These are phyloP conservation scores for Polygonum aviculare DNA, from an alignment of 148 eudicot species.

Conservation along the genomic window DNA sequence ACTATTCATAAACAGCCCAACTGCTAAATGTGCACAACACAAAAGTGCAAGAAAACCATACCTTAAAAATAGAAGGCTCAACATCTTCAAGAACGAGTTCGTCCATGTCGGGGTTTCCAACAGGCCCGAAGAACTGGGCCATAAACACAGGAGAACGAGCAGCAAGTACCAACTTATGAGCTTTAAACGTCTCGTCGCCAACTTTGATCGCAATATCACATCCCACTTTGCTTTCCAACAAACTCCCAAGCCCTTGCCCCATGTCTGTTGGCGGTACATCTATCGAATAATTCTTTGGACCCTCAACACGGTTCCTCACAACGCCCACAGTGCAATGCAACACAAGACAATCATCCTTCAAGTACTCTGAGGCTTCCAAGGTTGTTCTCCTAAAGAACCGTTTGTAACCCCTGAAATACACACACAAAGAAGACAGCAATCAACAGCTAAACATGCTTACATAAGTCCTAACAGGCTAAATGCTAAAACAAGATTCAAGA, in stretches of 20 bases:
- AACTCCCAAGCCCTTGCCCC: slow-evolving; percentile 43
- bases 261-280: slow-evolving; percentile 63
- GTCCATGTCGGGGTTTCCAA: slow-evolving; percentile 56
- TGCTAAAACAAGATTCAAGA: too few relatives aligned
- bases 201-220: slow-evolving; percentile 64
- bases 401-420: slow-evolving; percentile 76
- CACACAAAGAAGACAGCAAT: not conserved
- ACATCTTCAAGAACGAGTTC: slow-evolving; percentile 61
- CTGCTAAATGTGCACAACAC: not conserved
- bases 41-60: slow-evolving; percentile 12
- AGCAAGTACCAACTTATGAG: slow-evolving; percentile 85
- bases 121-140: slow-evolving; percentile 87
- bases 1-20: not conserved
- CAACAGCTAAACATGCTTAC: not conserved
- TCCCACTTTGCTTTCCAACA: slow-evolving; percentile 61
- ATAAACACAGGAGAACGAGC: slow-evolving; percentile 91
- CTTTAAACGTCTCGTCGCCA: slow-evolving; percentile 72
- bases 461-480: not conserved
- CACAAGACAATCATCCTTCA: slow-evolving; percentile 60
- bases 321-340: slow-evolving; percentile 90
- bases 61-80: slow-evolving; percentile 83
- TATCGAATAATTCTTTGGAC: slow-evolving; percentile 52
- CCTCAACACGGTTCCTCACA: slow-evolving; percentile 72
- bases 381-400: slow-evolving; percentile 62
- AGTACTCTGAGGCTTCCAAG: slow-evolving; percentile 62